Evolutionary conservation across 768 basidiomycete genomes (phyloP), one percentile per base, ranked within the genome.

Genomic region (Pisolithus albus): DNA sequence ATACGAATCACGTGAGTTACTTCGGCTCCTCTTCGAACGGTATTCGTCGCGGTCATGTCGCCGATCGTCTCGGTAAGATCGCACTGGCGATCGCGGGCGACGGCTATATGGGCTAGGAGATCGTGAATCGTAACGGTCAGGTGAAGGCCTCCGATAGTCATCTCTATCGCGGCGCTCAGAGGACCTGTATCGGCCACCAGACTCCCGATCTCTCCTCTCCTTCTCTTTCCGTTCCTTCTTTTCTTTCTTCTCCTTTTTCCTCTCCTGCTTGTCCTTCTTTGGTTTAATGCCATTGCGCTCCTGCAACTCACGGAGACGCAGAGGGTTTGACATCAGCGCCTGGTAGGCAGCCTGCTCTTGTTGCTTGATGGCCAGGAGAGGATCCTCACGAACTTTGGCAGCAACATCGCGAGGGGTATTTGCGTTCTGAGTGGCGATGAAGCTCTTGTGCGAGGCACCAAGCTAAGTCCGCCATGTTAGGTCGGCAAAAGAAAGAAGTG

Each of bases 301-400:
- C 66, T 89, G 84, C 75, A 93, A 70, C 65, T 90, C 84, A 51
- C 84, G 81, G 43, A 93, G 72, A 21, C 88, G 88, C 30, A 92
- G 79, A 28, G 92, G 92, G 59, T 94, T 93, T 45, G 86, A 81
- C 73, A 90, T 77, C 37, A 96, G 72, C 2, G 90, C 81, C 57
- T 96, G 83, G 59, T 92, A 87, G 7, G 92, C 88, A 7, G 89
- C 86, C 64, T 96, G 93, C 69, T 99, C 95, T 62, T 97, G 95
- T 64, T 93, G 88, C 69, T 97, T 98, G 73, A 99, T 98, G 13
- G 89, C 91, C n/a, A 99, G 77, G 5, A 98, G 64, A 5, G 96
- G 96, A 62, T 99, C 96, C 69, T 98, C 96, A 32, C 96, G 86
- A 55, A 99, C 85, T 70, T 99, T 98, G 26, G 92, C 75, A 19